phyloP scores from a whole-genome alignment of 495 filamentous ascomycete species.

The Aspergillus coremiiformis region DNA sequence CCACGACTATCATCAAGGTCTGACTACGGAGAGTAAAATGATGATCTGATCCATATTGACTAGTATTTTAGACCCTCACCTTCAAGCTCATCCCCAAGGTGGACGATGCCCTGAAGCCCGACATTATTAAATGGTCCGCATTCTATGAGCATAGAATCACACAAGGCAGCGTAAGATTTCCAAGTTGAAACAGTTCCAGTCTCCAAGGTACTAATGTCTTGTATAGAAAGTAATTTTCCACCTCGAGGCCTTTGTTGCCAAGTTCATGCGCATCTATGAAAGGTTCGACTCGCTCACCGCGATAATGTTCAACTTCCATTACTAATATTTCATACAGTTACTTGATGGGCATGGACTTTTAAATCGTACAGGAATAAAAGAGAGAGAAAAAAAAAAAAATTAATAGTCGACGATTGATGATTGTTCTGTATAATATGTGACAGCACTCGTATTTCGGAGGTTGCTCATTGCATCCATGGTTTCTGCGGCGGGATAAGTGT shows the following conservation, averaged over 20 bases:
- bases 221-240: slow-evolving; percentile 89
- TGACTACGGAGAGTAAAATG: neutral
- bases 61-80: slow-evolving; percentile 55
- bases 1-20: slow-evolving; percentile 85
- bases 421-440: slow-evolving; percentile 15
- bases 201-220: neutral
- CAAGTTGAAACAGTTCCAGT: neutral
- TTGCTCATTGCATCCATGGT: neutral
- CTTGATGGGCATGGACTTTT: slow-evolving; percentile 86
- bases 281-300: slow-evolving; percentile 35
- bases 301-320: neutral
- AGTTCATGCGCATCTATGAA: slow-evolving; percentile 94
- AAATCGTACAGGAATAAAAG: slow-evolving; percentile 8
- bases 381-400: neutral
- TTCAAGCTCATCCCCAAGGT: slow-evolving; percentile 84
- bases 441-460: slow-evolving; percentile 5
- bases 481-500: neutral
- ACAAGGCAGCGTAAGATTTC: slow-evolving; percentile 57
- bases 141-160: slow-evolving; percentile 95
- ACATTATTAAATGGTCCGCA: slow-evolving; percentile 91
- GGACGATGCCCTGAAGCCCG: slow-evolving; percentile 80
- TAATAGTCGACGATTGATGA: slow-evolving; percentile 31
- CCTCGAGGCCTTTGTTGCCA: slow-evolving; percentile 94
- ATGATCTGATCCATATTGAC: slow-evolving; percentile 1
- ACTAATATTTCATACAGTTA: slow-evolving; percentile 47